Conservation (phyloP, 345 rosid species). For the Eucalyptus marginata region DNA sequence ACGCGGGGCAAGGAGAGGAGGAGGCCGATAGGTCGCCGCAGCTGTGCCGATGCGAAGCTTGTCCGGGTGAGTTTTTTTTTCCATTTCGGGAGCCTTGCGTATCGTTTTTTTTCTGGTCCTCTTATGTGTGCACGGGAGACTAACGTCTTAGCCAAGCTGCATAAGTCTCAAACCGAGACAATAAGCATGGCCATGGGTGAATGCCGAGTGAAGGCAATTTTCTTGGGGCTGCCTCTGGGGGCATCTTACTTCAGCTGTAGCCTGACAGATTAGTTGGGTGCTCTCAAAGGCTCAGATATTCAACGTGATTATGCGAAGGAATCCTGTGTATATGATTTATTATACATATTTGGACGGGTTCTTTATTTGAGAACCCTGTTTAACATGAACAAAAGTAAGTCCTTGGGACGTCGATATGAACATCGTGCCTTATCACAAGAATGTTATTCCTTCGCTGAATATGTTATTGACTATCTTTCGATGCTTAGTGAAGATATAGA, state of each 20-base stretch:
- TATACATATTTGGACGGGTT: not conserved
- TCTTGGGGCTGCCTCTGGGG: not conserved
- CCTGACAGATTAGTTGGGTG: not conserved
- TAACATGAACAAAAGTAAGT: not conserved
- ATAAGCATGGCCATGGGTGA: not conserved
- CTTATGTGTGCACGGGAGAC: not conserved
- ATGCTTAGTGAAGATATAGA: not conserved
- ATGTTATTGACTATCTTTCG: not conserved
- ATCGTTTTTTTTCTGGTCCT: not conserved
- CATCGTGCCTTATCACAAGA: not conserved
- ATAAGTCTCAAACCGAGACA: not conserved
- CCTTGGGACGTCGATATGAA: not conserved
- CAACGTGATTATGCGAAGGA: not conserved
- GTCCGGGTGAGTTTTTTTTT: conserved; percentile 30
- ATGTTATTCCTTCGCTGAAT: not conserved
- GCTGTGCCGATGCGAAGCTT: conserved; percentile 39
- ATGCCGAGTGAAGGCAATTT: not conserved
- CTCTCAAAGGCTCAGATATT: not conserved
- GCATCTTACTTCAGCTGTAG: not conserved
- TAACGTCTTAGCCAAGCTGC: not conserved
- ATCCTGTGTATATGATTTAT: not conserved
- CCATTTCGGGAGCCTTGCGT: not conserved
- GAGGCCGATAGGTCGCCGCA: not conserved
- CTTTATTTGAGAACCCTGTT: not conserved
- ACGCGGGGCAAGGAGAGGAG: conserved; percentile 4